Base-by-base conservation (phyloP, 202 grass and related monocot genomes). In the Musa balbisiana region DNA sequence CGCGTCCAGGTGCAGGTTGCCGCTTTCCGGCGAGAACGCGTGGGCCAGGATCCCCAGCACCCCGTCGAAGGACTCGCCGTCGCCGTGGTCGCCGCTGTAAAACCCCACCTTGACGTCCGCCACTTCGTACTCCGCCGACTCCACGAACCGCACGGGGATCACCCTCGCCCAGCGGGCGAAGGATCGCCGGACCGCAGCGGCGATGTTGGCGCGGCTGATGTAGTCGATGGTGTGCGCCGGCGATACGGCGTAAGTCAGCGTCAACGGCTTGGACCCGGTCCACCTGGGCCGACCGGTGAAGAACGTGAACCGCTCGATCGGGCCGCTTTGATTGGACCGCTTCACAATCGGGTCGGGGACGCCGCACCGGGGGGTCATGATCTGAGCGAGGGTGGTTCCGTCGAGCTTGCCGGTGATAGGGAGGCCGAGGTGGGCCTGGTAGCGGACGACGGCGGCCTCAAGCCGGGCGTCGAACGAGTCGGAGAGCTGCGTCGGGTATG, bases 361-460 rank as follows among this genome's bases (percentile, higher is more conserved):
- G 82, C 95, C 95, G 67, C 95, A 97, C 73, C 93, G 90, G 51
- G 92, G 93, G 10, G 81, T 81, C 81, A 91, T 93, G 80, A 97
- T 91, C 55, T 84, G 86, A 11, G 83, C 74, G 62, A 97, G 69
- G 49, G 93, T 97, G 75, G 49, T 62, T 29, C 76, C 71, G 82
- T 97, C 90, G 76, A 97, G 90, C 73, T 52, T 78, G 51, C 88
- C 88, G 20, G 82, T 93, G 65, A 89, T 73, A 0, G 80, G 86
- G 25, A 97, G 80, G 60, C 86, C 79, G 14, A 89, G 79, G 54
- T 64, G 62, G 24, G 69, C 75, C 79, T 97, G 93, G 79, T 97
- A 97, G 26, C 82, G 67, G 60, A 27, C 79, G 6, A 97, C 73
- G 55, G 90, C 90, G 51, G 72, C 80, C 82, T 97, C 88, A n/a